These are phyloP conservation scores for Verticillium tricorpus DNA, from an alignment of 2,329 filamentous ascomycete genomes.

Conservation along the genomic window DNA sequence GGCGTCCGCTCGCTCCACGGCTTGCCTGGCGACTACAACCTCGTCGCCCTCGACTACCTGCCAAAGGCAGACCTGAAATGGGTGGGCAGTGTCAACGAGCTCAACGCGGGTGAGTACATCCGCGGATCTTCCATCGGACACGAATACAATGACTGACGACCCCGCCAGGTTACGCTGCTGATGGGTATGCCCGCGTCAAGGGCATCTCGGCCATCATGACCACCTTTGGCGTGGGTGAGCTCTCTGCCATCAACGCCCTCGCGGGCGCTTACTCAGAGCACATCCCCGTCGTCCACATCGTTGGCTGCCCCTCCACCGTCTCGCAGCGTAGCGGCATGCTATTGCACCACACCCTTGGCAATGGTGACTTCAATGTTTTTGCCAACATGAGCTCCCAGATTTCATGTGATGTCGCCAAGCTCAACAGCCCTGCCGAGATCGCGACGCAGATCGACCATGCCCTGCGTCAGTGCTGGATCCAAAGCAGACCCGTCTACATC, in stretches of 20 bases:
- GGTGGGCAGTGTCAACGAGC: constrained; percentile 68
- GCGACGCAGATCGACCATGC: constrained; percentile 74
- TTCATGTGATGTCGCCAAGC: constrained; percentile 65
- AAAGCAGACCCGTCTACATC: constrained; percentile 77
- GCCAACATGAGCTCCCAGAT: constrained; percentile 70
- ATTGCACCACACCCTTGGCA: constrained; percentile 66
- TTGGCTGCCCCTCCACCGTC: constrained; percentile 46
- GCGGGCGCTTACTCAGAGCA: constrained; percentile 72
- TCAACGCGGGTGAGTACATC: constrained; percentile 60
- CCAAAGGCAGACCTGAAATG: constrained; percentile 54
- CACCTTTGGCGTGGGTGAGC: constrained; percentile 70
- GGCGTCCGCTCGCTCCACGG: constrained; percentile 63
- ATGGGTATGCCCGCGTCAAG: constrained; percentile 72
- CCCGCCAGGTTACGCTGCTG: constrained; percentile 64
- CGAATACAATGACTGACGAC: background rate
- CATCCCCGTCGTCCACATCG: constrained; percentile 67
- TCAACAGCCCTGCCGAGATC: constrained; percentile 66
- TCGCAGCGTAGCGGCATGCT: constrained; percentile 44
- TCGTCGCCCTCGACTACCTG: constrained; percentile 64
- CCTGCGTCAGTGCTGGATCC: constrained; percentile 68
- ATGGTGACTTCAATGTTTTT: constrained; percentile 81
- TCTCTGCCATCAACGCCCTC: constrained; percentile 70
- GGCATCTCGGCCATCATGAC: constrained; percentile 67
- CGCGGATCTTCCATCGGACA: constrained; percentile 29
- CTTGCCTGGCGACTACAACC: constrained; percentile 70